These are phyloP conservation scores for Mortierella sp. DNA, from an alignment of 371 early-diverging fungal genomes.

Conservation along the genomic window DNA sequence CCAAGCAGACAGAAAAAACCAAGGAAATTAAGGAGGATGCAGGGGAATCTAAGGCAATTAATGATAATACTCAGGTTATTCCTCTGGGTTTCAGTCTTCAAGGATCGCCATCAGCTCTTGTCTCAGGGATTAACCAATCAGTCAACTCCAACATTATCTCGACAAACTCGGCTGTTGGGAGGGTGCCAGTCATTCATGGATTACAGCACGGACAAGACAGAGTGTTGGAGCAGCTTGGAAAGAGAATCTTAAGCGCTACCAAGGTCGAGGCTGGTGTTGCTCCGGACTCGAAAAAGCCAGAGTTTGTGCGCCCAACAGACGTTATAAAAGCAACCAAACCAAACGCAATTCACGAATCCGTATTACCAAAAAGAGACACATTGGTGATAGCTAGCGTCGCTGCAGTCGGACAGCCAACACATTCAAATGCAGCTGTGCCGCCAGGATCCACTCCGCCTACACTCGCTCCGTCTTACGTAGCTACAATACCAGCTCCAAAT, in stretches of 20 bases:
- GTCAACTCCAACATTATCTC: conserved; percentile 27
- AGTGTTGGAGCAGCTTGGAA: conserved; percentile 41
- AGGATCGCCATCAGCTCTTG: conserved; percentile 19
- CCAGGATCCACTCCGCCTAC: neutral
- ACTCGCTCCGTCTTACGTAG: neutral
- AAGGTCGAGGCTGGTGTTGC: conserved; percentile 12
- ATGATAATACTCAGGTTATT: neutral
- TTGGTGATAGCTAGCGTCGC: neutral
- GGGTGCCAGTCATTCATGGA: neutral
- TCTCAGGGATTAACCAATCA: conserved; percentile 40
- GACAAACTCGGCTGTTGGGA: conserved; percentile 24
- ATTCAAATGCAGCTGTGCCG: neutral
- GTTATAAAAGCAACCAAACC: conserved; percentile 9
- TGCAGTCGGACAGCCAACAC: neutral
- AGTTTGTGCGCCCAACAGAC: conserved; percentile 18
- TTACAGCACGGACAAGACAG: conserved; percentile 14
- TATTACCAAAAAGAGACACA: neutral
- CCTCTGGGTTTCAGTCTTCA: neutral
- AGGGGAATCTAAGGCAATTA: neutral
- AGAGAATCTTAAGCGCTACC: conserved; percentile 31
- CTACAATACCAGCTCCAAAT: neutral
- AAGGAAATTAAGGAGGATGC: conserved; percentile 10
- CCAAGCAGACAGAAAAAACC: neutral
- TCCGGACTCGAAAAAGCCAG: conserved; percentile 11
- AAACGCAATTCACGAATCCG: neutral